Percentiles rank a stretch among this genome's conserved stretches.
These are phyloP conservation scores for Royoungia palumana DNA, from an alignment of 768 basidiomycete species.

Conservation along the genomic window DNA sequence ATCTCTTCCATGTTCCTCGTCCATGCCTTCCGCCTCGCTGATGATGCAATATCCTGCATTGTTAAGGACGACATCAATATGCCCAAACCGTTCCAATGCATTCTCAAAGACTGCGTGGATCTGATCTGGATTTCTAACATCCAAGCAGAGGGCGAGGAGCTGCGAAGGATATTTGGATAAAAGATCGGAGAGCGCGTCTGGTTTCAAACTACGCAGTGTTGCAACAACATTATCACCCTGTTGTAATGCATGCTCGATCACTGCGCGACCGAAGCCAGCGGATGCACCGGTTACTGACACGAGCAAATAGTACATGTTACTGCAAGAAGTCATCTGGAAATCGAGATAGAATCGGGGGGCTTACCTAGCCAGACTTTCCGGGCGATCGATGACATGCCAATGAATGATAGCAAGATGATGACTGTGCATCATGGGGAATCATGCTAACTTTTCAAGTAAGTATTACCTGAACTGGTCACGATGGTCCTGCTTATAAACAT, in stretches of 20 bases:
- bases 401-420: background rate
- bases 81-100: conserved; percentile 36
- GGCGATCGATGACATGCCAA: conserved; percentile 7
- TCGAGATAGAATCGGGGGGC: background rate
- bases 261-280: conserved; percentile 36
- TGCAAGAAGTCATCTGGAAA: background rate
- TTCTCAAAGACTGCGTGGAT: conserved; percentile 35
- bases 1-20: conserved; percentile 31
- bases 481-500: too few relatives aligned
- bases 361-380: conserved; percentile 28
- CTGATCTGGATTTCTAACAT: conserved; percentile 34
- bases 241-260: conserved; percentile 33
- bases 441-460: background rate
- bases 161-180: conserved; percentile 25
- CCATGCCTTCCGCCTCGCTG: conserved; percentile 38
- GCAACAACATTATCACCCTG: conserved; percentile 43
- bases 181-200: conserved; percentile 28
- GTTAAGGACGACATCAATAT: conserved; percentile 45
- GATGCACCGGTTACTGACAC: conserved; percentile 40
- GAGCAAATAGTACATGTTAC: background rate
- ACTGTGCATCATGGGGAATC: background rate
- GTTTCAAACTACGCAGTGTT: conserved; percentile 37
- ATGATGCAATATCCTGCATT: conserved; percentile 37
- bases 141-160: conserved; percentile 38
- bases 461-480: too few relatives aligned